Conservation (phyloP, 1,139 yeast genomes). For the Wickerhamomyces sp. region DNA sequence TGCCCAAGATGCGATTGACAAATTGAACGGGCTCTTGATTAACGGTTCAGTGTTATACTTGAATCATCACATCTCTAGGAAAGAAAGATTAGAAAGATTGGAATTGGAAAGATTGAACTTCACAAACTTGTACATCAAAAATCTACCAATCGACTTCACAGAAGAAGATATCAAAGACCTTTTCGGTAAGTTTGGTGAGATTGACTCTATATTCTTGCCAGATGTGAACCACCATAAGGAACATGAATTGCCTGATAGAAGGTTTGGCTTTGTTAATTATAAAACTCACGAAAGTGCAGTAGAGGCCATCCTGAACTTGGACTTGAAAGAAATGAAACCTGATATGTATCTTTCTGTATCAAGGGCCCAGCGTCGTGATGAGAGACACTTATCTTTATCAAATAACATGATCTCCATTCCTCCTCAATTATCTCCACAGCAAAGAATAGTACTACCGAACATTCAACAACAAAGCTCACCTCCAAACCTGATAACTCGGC, state of each 20-base stretch:
- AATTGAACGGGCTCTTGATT: conserved; percentile 36
- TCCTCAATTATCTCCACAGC: background rate
- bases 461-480: too few relatives aligned
- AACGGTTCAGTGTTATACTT: conserved; percentile 38
- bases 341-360: conserved; percentile 28
- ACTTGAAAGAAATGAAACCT: conserved; percentile 26
- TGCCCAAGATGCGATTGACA: conserved; percentile 41
- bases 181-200: conserved; percentile 37
- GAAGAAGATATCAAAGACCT: conserved; percentile 26
- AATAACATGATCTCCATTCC: conserved; percentile 2
- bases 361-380: conserved; percentile 37
- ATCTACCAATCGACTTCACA: conserved; percentile 42
- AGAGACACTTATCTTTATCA: conserved; percentile 22
- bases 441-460: too few relatives aligned
- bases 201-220: conserved; percentile 27
- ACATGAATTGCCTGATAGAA: conserved; percentile 18
- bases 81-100: conserved; percentile 37
- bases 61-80: conserved; percentile 49
- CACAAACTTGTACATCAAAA: conserved; percentile 55
- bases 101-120: conserved; percentile 38
- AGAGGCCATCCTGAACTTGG: conserved; percentile 27
- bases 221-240: conserved; percentile 1
- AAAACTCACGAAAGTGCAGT: conserved; percentile 32
- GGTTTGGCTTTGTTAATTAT: conserved; percentile 37
- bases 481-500: background rate